Evolutionary conservation across 2,329 filamentous ascomycete species (phyloP).

Genomic region (Whalleya microplaca): DNA sequence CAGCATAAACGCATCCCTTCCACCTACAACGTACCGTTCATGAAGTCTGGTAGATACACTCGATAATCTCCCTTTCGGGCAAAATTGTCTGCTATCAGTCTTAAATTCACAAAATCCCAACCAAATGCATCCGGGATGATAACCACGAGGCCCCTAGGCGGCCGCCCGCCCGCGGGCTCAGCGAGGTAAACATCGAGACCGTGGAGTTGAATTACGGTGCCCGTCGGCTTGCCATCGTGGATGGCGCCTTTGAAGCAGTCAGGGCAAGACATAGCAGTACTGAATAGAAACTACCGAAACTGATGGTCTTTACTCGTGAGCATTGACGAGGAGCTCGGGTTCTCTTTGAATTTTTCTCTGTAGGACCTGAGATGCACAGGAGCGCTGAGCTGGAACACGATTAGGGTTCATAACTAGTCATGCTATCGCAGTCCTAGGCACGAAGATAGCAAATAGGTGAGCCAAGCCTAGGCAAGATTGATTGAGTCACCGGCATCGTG

Average conservation of each 20-base stretch:
- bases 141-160: conserved; percentile 53
- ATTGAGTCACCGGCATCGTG: neutral
- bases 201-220: conserved; percentile 50
- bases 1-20: neutral
- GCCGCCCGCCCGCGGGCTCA: conserved; percentile 38
- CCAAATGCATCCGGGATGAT: conserved; percentile 61
- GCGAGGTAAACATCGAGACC: conserved; percentile 53
- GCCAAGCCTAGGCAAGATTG: neutral
- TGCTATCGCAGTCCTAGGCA: neutral
- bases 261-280: conserved; percentile 27
- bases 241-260: conserved; percentile 52
- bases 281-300: neutral
- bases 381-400: neutral
- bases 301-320: neutral
- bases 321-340: neutral
- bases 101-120: conserved; percentile 56
- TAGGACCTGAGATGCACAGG: neutral
- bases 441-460: neutral
- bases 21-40: conserved; percentile 42
- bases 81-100: conserved; percentile 57
- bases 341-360: neutral
- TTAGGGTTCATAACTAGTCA: neutral
- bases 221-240: conserved; percentile 49
- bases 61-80: conserved; percentile 53
- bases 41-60: conserved; percentile 62